Percentiles rank a stretch among this genome's conserved stretches.
Evolutionary conservation across 768 basidiomycete species (phyloP).

Genomic region (Podaxis sp.): DNA sequence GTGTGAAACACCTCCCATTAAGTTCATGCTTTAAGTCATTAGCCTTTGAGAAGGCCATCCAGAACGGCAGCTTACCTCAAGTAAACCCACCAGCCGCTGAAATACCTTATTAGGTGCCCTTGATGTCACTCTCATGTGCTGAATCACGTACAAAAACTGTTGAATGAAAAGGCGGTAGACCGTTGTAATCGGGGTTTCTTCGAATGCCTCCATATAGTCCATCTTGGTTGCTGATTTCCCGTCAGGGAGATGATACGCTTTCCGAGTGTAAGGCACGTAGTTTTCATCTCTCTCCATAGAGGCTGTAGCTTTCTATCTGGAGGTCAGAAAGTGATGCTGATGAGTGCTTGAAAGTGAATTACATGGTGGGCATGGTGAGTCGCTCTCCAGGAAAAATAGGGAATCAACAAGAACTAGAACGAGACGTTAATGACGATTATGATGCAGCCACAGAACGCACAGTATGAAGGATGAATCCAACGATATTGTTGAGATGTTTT

Average conservation of each 20-base stretch:
- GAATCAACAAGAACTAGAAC: slow-evolving; percentile 44
- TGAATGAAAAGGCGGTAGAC: slow-evolving; percentile 39
- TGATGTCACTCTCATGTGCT: background rate
- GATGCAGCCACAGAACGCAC: slow-evolving; percentile 19
- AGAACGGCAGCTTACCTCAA: slow-evolving; percentile 19
- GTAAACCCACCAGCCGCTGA: slow-evolving; percentile 34
- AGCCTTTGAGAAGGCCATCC: background rate
- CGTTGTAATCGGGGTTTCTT: slow-evolving; percentile 47
- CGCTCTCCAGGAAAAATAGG: slow-evolving; percentile 65
- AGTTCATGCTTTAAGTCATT: slow-evolving; percentile 30
- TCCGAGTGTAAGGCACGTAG: slow-evolving; percentile 50
- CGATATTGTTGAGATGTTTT: slow-evolving; percentile 31
- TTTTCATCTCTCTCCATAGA: slow-evolving; percentile 79
- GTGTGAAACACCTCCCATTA: slow-evolving; percentile 43
- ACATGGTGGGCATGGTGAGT: slow-evolving; percentile 70
- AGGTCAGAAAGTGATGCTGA: background rate
- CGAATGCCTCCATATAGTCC: slow-evolving; percentile 47
- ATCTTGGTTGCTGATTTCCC: slow-evolving; percentile 30
- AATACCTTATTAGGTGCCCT: background rate
- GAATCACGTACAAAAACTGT: slow-evolving; percentile 36
- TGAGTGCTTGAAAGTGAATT: slow-evolving; percentile 10
- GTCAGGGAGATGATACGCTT: slow-evolving; percentile 36
- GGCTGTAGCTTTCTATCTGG: slow-evolving; percentile 52
- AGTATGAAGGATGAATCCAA: slow-evolving; percentile 49
- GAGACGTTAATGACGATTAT: slow-evolving; percentile 10